Percentiles rank a stretch among this genome's conserved stretches.
phyloP scores from a whole-genome alignment of 371 early-diverging fungal genomes.

The Capillidium rhysosporum region DNA sequence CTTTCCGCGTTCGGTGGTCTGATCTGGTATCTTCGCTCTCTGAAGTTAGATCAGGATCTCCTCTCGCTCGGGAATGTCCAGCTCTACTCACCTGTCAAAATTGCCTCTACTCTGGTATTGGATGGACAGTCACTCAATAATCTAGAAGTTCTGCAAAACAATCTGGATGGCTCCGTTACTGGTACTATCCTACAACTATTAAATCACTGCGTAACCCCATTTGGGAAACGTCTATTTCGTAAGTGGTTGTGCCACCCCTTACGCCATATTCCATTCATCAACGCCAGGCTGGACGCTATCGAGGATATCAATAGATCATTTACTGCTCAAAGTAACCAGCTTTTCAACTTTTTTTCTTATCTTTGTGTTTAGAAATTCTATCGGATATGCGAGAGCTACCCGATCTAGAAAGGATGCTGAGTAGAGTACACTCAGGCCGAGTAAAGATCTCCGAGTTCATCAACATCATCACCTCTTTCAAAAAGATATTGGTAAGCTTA shows the following conservation, averaged over 20 bases:
- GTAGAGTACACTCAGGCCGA: constrained; percentile 71
- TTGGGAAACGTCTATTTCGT: constrained; percentile 71
- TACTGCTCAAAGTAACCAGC: constrained; percentile 25
- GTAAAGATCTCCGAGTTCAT: constrained; percentile 62
- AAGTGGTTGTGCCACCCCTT: constrained; percentile 93
- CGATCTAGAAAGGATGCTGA: constrained; percentile 84
- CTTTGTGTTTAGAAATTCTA: constrained; percentile 14
- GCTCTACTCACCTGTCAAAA: constrained; percentile 54
- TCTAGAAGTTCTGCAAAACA: constrained; percentile 82
- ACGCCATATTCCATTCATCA: constrained; percentile 44
- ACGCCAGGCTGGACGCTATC: constrained; percentile 67
- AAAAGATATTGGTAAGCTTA: constrained; percentile 22
- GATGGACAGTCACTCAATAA: constrained; percentile 91
- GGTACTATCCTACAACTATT: constrained; percentile 80
- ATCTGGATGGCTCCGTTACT: constrained; percentile 42
- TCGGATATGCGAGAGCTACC: constrained; percentile 32
- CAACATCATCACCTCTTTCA: constrained; percentile 33
- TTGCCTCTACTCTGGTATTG: constrained; percentile 45
- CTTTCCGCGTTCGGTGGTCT: constrained; percentile 65
- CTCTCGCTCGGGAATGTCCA: constrained; percentile 62
- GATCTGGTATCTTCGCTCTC: constrained; percentile 50
- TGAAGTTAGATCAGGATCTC: constrained; percentile 72
- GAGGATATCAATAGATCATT: constrained; percentile 46
- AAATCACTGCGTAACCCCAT: constrained; percentile 69
- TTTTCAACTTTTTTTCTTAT: constrained; percentile 10